Evolutionary conservation across 179 eudicot species (phyloP), one percentile per base, ranked within the genome.

Genomic region (Vitellaria paradoxa): DNA sequence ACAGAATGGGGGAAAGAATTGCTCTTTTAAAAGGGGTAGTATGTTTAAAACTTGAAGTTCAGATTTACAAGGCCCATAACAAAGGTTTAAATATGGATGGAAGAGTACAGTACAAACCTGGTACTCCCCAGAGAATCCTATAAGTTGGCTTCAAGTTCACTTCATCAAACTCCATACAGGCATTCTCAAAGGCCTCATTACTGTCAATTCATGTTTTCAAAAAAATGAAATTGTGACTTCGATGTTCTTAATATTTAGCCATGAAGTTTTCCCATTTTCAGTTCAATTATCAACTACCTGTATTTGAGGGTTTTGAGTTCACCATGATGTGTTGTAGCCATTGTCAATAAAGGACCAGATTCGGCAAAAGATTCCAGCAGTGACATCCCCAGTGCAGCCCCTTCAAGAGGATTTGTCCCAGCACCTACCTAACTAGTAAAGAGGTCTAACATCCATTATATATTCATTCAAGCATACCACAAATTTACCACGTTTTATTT

Each of bases 321-420:
- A 70, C 98, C 98, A 70, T 92, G 97, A 89, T 96, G 99, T 40
- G 99, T 92, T 49, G 98, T 91, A 68, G 94, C 97, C 78, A 96
- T 83, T 65, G 99, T 94, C 74, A 94, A 81, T 63, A 91, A 88
- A 53, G 96, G 85, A 77, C 92, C 92, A 81, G 91, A 80, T 72
- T 94, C 87, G 62, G 96, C 96, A 86, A 94, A 92, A 78, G 96
- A 85, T 86, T 94, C 99, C 81, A 96, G 87, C 64, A 96, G 81
- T 82, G 99, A 89, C 92, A 96, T 94, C 76, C 99, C 99, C 70
- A 96, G 88, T 55, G 99, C 98, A 80, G 98, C 98, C 80, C 98
- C 99, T 88, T 94, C 98, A 65, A 96, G 85, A 21, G 98, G 98
- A 85, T 96, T 94, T 21, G 97, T 96, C 73, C 99, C 99, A 55